Conservation (phyloP, 2,329 filamentous ascomycete genomes). For the Ophiosphaerella korrae region DNA sequence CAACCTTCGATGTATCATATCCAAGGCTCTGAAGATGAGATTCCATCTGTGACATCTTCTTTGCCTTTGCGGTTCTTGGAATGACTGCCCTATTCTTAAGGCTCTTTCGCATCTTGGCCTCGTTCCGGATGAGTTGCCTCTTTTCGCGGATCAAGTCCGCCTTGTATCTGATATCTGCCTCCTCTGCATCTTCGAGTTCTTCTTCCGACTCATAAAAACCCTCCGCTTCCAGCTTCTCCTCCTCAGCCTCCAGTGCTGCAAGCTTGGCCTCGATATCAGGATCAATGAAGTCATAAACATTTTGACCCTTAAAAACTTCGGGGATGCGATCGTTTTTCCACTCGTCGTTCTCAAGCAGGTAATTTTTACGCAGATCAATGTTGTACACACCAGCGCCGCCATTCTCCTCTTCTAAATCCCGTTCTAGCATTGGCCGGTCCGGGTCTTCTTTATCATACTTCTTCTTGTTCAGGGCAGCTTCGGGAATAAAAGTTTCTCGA, state of each 20-base stretch:
- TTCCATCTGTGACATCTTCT: slow-evolving; percentile 86
- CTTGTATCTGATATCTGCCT: slow-evolving; percentile 86
- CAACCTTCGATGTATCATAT: slow-evolving; percentile 77
- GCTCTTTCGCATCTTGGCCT: slow-evolving; percentile 91
- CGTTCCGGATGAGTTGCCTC: slow-evolving; percentile 88
- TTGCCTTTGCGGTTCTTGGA: slow-evolving; percentile 79
- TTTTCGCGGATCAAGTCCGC: slow-evolving; percentile 96
- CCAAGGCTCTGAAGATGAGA: slow-evolving; percentile 83
- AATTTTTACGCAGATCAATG: slow-evolving; percentile 86
- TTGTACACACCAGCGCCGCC: slow-evolving; percentile 96
- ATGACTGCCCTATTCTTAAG: slow-evolving; percentile 97
- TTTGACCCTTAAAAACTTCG: slow-evolving; percentile 92
- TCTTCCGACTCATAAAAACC: slow-evolving; percentile 83
- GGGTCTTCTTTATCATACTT: slow-evolving; percentile 93
- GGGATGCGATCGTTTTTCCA: slow-evolving; percentile 98
- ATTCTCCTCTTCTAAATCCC: slow-evolving; percentile 88
- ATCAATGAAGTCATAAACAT: slow-evolving; percentile 96
- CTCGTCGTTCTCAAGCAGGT: slow-evolving; percentile 82
- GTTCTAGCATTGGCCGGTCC: slow-evolving; percentile 78
- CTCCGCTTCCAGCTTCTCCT: slow-evolving; percentile 87
- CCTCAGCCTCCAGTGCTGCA: slow-evolving; percentile 89
- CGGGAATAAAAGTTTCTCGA: slow-evolving; percentile 85
- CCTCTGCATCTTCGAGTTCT: slow-evolving; percentile 83
- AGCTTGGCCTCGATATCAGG: slow-evolving; percentile 96
- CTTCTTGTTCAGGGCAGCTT: slow-evolving; percentile 76